A percentile compares a stretch with the other conserved stretches of the same genome.
Conservation (phyloP, 2,329 filamentous ascomycete genomes). For the Calonectria ilicicola region DNA sequence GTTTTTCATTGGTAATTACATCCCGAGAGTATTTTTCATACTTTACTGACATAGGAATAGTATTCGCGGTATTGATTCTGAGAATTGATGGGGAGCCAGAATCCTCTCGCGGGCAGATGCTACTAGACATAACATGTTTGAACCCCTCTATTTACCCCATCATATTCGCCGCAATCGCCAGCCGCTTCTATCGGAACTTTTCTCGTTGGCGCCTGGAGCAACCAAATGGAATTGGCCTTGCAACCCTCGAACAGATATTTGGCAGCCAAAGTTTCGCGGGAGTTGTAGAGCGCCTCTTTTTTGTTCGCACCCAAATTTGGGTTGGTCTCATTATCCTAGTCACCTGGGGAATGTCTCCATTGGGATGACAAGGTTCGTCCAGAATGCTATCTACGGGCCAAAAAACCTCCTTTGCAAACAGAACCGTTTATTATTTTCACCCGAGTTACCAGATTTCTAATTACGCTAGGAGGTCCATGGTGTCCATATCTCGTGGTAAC, state of each 20-base stretch:
- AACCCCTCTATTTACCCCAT: constrained; percentile 24
- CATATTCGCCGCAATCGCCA: constrained; percentile 18
- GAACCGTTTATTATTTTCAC: neutral
- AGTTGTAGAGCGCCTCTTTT: constrained; percentile 5
- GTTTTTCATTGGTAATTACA: neutral
- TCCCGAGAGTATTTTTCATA: too few species aligned
- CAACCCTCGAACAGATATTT: constrained; percentile 22
- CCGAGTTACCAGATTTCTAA: neutral
- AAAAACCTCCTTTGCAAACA: neutral
- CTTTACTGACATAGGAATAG: neutral
- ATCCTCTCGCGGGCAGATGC: neutral
- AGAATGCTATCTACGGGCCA: neutral
- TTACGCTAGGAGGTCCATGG: neutral
- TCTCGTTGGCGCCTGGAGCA: constrained; percentile 23
- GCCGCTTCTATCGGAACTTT: constrained; percentile 22
- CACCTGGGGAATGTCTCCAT: constrained; percentile 15
- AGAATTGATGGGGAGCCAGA: neutral
- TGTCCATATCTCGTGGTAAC: neutral
- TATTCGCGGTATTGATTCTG: neutral
- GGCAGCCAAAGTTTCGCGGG: constrained; percentile 27
- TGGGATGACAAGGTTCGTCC: constrained; percentile 22
- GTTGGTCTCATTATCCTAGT: constrained; percentile 9
- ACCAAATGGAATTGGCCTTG: constrained; percentile 9
- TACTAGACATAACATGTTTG: neutral
- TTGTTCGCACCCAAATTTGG: neutral